Evolutionary conservation across 2,329 filamentous ascomycete species (phyloP).

Genomic region (Sphaerulina populicola): DNA sequence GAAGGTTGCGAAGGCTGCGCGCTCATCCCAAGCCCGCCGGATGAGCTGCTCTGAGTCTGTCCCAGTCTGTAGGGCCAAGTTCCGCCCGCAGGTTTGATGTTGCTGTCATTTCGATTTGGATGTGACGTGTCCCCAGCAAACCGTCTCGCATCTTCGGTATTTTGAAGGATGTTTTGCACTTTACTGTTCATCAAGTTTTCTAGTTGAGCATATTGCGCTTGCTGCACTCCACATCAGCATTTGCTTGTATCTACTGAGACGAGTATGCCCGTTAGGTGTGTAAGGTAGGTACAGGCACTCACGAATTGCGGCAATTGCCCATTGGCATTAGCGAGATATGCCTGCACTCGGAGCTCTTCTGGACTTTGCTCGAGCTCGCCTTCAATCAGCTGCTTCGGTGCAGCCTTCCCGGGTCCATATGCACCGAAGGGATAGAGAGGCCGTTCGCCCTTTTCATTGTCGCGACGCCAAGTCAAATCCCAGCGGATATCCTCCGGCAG

Average conservation of each 20-base stretch:
- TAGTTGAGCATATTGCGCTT: conserved; percentile 2
- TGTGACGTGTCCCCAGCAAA: conserved; percentile 1
- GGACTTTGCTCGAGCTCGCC: conserved; percentile 77
- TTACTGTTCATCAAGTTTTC: conserved; percentile 4
- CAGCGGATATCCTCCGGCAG: conserved; percentile 45
- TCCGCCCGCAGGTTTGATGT: conserved; percentile 2
- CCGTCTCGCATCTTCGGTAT: conserved; percentile 4
- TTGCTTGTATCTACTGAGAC: too few species aligned
- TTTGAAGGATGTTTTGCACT: conserved; percentile 2
- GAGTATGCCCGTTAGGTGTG: neutral
- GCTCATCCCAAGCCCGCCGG: neutral
- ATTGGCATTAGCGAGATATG: conserved; percentile 56
- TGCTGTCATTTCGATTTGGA: conserved; percentile 3
- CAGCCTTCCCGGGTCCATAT: conserved; percentile 69
- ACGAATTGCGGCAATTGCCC: conserved; percentile 42
- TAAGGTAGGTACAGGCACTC: too few species aligned
- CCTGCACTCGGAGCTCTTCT: conserved; percentile 70
- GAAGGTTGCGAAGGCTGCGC: conserved; percentile 1
- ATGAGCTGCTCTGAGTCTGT: neutral
- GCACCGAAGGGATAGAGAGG: conserved; percentile 81
- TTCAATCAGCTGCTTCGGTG: conserved; percentile 76
- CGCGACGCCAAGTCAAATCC: conserved; percentile 22
- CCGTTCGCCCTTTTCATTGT: conserved; percentile 59
- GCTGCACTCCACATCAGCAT: neutral
- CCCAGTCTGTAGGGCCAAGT: neutral